A percentile compares a stretch with the other conserved stretches of the same genome.
These are phyloP conservation scores for Mycocentrospora acerina DNA, from an alignment of 2,329 filamentous ascomycete genomes.

Conservation along the genomic window DNA sequence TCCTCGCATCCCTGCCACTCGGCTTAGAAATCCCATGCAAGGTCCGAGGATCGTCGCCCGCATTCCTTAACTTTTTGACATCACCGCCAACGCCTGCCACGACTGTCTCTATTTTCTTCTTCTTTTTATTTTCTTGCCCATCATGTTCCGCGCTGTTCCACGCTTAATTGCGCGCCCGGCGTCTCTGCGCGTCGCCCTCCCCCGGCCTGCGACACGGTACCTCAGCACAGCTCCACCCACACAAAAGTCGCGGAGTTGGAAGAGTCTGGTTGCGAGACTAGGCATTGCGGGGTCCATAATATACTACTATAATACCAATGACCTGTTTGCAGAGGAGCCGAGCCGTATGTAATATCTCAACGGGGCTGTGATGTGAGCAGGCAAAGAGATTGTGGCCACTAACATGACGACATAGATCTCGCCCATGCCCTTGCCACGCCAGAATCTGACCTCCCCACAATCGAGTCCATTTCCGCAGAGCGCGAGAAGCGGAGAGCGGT, in stretches of 20 bases:
- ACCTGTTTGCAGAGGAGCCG: slow-evolving; percentile 81
- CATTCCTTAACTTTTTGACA: slow-evolving; percentile 4
- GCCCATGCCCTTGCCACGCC: slow-evolving; percentile 42
- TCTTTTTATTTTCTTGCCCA: slow-evolving; percentile 20
- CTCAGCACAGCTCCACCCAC: slow-evolving; percentile 61
- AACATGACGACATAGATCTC: slow-evolving; percentile 17
- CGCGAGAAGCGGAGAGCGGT: slow-evolving; percentile 38
- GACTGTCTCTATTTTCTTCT: slow-evolving; percentile 17
- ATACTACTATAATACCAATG: slow-evolving; percentile 94
- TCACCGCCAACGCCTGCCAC: slow-evolving; percentile 13
- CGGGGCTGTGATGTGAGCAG: background rate
- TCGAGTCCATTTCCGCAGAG: slow-evolving; percentile 48
- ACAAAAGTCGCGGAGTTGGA: slow-evolving; percentile 77
- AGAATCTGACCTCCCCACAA: slow-evolving; percentile 48
- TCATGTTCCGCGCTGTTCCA: slow-evolving; percentile 57
- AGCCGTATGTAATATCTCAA: slow-evolving; percentile 57
- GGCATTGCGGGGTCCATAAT: slow-evolving; percentile 73
- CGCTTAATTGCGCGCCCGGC: slow-evolving; percentile 44
- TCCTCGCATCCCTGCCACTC: slow-evolving; percentile 2
- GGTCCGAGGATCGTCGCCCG: slow-evolving; percentile 4
- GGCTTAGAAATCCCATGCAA: slow-evolving; percentile 8
- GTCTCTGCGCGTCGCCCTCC: slow-evolving; percentile 34
- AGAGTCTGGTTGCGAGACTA: slow-evolving; percentile 72
- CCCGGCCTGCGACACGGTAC: slow-evolving; percentile 51
- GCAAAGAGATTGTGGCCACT: slow-evolving; percentile 8